Evolutionary conservation across 2,329 filamentous ascomycete genomes (phyloP).

Genomic region (Trichoderma arundinaceum): DNA sequence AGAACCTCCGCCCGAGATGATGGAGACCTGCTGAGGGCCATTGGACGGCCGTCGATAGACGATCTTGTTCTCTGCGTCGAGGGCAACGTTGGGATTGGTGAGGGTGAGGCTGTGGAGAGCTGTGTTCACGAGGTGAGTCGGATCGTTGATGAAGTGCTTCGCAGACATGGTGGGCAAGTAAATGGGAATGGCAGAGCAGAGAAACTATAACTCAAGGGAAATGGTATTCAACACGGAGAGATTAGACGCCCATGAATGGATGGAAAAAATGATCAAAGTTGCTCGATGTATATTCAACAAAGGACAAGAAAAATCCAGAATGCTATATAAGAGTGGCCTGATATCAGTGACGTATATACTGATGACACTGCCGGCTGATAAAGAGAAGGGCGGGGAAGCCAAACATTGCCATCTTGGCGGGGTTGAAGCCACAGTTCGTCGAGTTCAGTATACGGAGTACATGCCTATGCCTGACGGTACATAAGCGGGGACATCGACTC

Average conservation of each 20-base stretch:
- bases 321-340: constrained; percentile 15
- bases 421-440: constrained; percentile 22
- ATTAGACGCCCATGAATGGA: not conserved
- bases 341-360: constrained; percentile 27
- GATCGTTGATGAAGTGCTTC: constrained; percentile 91
- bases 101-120: constrained; percentile 79
- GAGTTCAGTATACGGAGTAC: constrained; percentile 6
- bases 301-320: not conserved
- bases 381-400: constrained; percentile 28
- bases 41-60: constrained; percentile 70
- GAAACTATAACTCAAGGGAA: not conserved
- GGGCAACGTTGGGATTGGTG: constrained; percentile 81
- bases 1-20: constrained; percentile 86
- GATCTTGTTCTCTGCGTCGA: constrained; percentile 82
- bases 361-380: constrained; percentile 1
- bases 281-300: not conserved
- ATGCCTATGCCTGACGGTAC: not conserved
- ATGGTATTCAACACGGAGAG: not conserved
- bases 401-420: constrained; percentile 25
- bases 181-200: no score
- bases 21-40: constrained; percentile 69
- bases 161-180: constrained; percentile 50
- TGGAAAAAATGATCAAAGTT: not conserved
- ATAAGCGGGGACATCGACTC: no score
- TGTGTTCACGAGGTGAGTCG: constrained; percentile 75